Percentiles rank a stretch among this genome's conserved stretches.
phyloP scores from a whole-genome alignment of 78 protist species.

The Mantamonas sphyraenae region DNA sequence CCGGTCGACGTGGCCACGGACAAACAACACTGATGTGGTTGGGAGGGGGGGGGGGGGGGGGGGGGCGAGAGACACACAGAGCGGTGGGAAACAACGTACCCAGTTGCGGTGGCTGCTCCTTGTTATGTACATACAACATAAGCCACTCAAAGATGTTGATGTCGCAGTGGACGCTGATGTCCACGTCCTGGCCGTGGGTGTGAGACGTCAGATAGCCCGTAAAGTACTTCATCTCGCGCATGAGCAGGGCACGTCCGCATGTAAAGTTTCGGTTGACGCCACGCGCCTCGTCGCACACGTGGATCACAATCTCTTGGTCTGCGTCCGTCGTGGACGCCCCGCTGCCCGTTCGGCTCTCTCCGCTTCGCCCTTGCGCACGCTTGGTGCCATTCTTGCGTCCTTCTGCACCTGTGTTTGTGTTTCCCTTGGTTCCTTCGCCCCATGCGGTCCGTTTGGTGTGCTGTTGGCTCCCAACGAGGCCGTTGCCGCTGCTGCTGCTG shows the following conservation, averaged over 20 bases:
- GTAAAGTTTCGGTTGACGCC: background rate
- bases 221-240: conserved; percentile 10
- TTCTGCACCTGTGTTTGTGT: too few species aligned
- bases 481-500: too few species aligned
- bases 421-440: too few species aligned
- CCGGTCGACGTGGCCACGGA: background rate
- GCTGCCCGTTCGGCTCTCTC: too few species aligned
- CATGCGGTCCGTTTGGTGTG: too few species aligned
- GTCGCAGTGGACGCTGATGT: conserved; percentile 30
- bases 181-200: background rate
- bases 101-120: background rate
- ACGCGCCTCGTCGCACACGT: conserved; percentile 18
- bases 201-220: background rate
- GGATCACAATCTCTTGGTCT: conserved; percentile 1
- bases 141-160: conserved; percentile 14
- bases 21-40: background rate
- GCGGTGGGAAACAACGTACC: background rate
- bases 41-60: background rate
- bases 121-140: background rate
- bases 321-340: background rate
- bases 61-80: background rate
- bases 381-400: too few species aligned
- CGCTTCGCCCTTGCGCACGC: too few species aligned
- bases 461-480: too few species aligned
- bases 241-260: background rate